Percentiles rank a stretch among this genome's conserved stretches.
phyloP scores from a whole-genome alignment of 2,329 filamentous ascomycete species.

The Dactylellina haptotyla region DNA sequence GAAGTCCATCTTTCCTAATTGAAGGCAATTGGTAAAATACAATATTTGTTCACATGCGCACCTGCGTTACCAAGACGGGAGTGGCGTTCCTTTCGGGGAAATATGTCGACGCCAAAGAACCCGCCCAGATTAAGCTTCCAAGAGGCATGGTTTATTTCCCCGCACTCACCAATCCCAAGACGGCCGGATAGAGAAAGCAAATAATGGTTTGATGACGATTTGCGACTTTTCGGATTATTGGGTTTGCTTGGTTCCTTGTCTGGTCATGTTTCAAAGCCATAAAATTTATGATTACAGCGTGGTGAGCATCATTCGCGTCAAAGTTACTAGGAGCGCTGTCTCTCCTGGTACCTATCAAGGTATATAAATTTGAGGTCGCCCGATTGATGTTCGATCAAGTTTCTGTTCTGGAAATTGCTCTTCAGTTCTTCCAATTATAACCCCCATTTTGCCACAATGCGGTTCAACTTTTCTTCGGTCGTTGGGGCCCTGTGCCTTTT shows the following conservation, averaged over 20 bases:
- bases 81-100: conserved; percentile 6
- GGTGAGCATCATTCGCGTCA: not conserved
- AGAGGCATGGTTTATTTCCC: conserved; percentile 10
- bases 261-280: not conserved
- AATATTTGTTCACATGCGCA: not conserved
- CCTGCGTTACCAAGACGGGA: not conserved
- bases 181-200: not conserved
- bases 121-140: conserved; percentile 33
- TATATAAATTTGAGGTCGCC: conserved; percentile 13
- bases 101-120: conserved; percentile 13
- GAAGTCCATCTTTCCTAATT: conserved; percentile 36
- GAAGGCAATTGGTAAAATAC: not conserved
- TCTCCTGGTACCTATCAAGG: not conserved
- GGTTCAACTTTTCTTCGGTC: conserved; percentile 25
- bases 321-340: not conserved
- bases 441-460: conserved; percentile 16
- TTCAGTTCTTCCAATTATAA: not conserved
- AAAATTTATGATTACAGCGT: not conserved
- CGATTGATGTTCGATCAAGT: not conserved
- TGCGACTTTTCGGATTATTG: not conserved
- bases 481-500: conserved; percentile 25
- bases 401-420: conserved; percentile 10
- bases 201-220: not conserved
- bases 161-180: conserved; percentile 12
- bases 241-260: not conserved